Conservation (phyloP, 768 basidiomycete species). For the Thelephora aurantiotincta region DNA sequence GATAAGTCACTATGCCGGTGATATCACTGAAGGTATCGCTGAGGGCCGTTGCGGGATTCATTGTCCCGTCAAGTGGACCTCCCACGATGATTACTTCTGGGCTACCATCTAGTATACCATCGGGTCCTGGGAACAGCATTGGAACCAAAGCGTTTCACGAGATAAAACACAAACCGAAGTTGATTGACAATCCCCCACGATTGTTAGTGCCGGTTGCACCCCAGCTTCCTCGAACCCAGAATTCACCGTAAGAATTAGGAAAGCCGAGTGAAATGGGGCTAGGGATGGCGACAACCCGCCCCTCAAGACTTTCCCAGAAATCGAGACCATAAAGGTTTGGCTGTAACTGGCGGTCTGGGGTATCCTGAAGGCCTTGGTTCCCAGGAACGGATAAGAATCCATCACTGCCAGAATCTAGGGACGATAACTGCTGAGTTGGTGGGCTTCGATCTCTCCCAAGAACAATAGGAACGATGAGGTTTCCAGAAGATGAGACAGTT, state of each 20-base stretch:
- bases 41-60: slow-evolving; percentile 32
- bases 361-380: slow-evolving; percentile 31
- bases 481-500: slow-evolving; percentile 27
- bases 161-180: slow-evolving; percentile 14
- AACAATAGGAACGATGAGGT: slow-evolving; percentile 32
- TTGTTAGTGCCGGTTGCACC: slow-evolving; percentile 37
- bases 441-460: slow-evolving; percentile 39
- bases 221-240: slow-evolving; percentile 50
- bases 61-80: slow-evolving; percentile 35
- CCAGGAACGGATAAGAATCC: slow-evolving; percentile 43
- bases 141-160: not conserved
- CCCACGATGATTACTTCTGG: slow-evolving; percentile 45
- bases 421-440: slow-evolving; percentile 32
- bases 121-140: slow-evolving; percentile 18
- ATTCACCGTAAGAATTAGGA: slow-evolving; percentile 39
- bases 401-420: slow-evolving; percentile 36
- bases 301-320: slow-evolving; percentile 52
- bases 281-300: slow-evolving; percentile 40
- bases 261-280: too few species aligned
- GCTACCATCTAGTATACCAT: slow-evolving; percentile 40
- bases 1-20: slow-evolving; percentile 39
- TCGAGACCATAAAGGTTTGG: slow-evolving; percentile 42
- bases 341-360: slow-evolving; percentile 30
- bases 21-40: slow-evolving; percentile 35
- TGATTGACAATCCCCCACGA: slow-evolving; percentile 41